These are phyloP conservation scores for Rugonectria rugulosa DNA, from an alignment of 2,329 filamentous ascomycete genomes.

Conservation along the genomic window DNA sequence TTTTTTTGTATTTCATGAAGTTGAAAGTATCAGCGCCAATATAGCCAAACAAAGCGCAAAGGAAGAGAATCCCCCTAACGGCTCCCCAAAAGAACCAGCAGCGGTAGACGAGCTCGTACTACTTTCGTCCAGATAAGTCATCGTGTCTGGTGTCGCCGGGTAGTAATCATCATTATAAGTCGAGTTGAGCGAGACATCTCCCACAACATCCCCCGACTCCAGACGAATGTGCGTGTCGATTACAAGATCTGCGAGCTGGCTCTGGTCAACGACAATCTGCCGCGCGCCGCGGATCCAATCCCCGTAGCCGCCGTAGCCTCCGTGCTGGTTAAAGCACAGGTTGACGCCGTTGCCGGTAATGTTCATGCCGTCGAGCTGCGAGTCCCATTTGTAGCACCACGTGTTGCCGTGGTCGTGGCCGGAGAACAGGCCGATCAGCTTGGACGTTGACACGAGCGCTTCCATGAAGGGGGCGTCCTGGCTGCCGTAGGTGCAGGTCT, in stretches of 20 bases:
- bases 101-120: too few relatives aligned
- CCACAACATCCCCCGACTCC: conserved; percentile 61
- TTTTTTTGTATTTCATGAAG: too few relatives aligned
- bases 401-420: conserved; percentile 73
- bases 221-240: conserved; percentile 68
- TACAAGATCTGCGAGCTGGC: conserved; percentile 47
- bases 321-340: conserved; percentile 69
- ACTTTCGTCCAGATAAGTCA: conserved; percentile 42
- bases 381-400: conserved; percentile 63
- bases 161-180: conserved; percentile 68
- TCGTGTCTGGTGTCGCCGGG: conserved; percentile 48
- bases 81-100: too few relatives aligned
- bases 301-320: conserved; percentile 75
- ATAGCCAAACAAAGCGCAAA: too few relatives aligned
- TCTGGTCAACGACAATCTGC: conserved; percentile 59
- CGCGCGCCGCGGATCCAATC: conserved; percentile 68
- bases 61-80: too few relatives aligned
- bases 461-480: conserved; percentile 70
- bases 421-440: conserved; percentile 65
- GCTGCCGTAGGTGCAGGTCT: conserved; percentile 51
- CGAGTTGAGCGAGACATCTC: conserved; percentile 61
- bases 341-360: conserved; percentile 53
- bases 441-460: conserved; percentile 61
- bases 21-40: too few relatives aligned
- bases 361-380: conserved; percentile 56